These are phyloP conservation scores for Arxiozyma slooffiae DNA, from an alignment of 1,139 yeast species.

Conservation along the genomic window DNA sequence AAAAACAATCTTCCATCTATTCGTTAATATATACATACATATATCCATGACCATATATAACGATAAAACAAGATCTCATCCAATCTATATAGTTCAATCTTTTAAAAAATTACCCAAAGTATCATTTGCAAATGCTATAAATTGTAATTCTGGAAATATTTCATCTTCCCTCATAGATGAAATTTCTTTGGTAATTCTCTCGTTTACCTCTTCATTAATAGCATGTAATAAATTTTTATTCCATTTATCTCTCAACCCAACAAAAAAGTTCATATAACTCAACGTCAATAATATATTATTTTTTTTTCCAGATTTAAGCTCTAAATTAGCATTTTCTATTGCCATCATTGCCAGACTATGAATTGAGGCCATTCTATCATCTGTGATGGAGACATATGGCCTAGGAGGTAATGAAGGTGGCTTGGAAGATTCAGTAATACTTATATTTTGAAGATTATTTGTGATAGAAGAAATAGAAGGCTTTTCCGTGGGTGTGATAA, in stretches of 20 bases:
- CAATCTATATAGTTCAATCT: neutral
- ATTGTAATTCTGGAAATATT: conserved; percentile 19
- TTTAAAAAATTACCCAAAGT: conserved; percentile 11
- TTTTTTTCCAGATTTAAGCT: neutral
- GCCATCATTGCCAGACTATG: conserved; percentile 23
- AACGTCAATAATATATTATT: conserved; percentile 14
- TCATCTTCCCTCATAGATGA: conserved; percentile 1
- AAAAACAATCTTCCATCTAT: neutral
- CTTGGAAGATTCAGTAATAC: conserved; percentile 3
- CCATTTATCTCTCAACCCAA: conserved; percentile 23
- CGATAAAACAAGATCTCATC: neutral
- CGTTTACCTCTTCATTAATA: conserved; percentile 13
- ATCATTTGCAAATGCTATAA: conserved; percentile 21
- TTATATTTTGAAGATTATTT: conserved; percentile 8
- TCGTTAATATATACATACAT: neutral
- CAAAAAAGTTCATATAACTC: conserved; percentile 23
- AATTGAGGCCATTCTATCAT: conserved; percentile 26
- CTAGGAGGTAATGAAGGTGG: conserved; percentile 25
- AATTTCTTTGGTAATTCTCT: conserved; percentile 4
- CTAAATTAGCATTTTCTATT: conserved; percentile 9
- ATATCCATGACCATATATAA: too few species aligned
- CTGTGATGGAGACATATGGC: conserved; percentile 20
- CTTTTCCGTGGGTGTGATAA: neutral
- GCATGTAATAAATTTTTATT: conserved; percentile 14
- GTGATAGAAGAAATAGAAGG: neutral